These are phyloP conservation scores for Fraxinus albicans DNA, from an alignment of 305 asterid genomes.

Conservation along the genomic window DNA sequence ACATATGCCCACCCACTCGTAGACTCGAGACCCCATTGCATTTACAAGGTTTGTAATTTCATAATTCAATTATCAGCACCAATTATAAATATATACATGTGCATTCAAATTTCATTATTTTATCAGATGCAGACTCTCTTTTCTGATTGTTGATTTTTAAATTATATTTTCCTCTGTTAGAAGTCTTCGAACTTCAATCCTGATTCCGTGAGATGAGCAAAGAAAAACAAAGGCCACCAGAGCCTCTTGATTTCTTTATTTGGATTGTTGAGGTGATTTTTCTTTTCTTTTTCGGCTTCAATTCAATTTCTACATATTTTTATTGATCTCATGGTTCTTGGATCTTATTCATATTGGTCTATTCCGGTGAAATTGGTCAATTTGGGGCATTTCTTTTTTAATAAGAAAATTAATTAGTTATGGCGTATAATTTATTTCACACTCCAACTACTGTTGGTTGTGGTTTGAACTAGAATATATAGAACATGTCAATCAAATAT, in stretches of 20 bases:
- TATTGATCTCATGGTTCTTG: neutral
- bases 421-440: neutral
- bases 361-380: neutral
- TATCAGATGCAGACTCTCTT: constrained; percentile 36
- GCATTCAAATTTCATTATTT: neutral
- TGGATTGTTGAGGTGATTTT: constrained; percentile 85
- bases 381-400: neutral
- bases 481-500: neutral
- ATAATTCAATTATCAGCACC: constrained; percentile 31
- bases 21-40: constrained; percentile 28
- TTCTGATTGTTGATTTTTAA: constrained; percentile 3
- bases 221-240: constrained; percentile 64
- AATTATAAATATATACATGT: constrained; percentile 13
- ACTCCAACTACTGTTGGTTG: neutral
- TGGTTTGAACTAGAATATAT: neutral
- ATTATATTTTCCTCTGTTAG: neutral
- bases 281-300: neutral
- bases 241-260: constrained; percentile 90
- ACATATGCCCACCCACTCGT: constrained; percentile 10
- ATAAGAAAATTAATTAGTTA: neutral
- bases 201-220: constrained; percentile 54
- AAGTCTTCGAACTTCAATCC: neutral
- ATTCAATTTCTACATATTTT: neutral
- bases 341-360: constrained; percentile 28
- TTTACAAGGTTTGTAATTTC: constrained; percentile 28